Conservation (phyloP, 129 eudicot genomes). For the Artemisia argyi region DNA sequence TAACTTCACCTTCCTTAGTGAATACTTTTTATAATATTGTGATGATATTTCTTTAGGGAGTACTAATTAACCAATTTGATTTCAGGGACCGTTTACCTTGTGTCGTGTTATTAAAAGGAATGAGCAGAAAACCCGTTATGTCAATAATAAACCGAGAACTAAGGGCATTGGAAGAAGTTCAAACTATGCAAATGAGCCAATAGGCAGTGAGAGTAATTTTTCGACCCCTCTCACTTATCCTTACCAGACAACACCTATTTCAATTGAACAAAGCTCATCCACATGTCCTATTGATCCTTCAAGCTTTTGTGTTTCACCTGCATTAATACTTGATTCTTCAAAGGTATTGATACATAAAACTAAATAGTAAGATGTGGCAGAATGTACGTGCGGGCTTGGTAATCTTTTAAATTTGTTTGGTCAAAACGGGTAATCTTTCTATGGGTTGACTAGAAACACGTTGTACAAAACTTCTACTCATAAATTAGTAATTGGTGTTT, state of each 20-base stretch:
- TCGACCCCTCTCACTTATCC: conserved; percentile 52
- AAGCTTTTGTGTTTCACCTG: conserved; percentile 63
- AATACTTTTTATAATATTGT: neutral
- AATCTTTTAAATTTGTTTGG: neutral
- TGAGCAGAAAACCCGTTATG: conserved; percentile 44
- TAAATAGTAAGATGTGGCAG: neutral
- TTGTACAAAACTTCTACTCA: too few relatives aligned
- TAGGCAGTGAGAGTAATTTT: conserved; percentile 44
- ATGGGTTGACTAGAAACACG: too few relatives aligned
- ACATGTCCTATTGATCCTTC: conserved; percentile 31
- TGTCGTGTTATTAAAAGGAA: conserved; percentile 75
- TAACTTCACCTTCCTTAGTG: neutral
- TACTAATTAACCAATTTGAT: neutral
- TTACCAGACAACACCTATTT: conserved; percentile 33
- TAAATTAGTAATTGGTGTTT: too few relatives aligned
- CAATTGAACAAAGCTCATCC: conserved; percentile 40
- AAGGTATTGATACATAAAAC: conserved; percentile 40
- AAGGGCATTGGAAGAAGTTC: conserved; percentile 49
- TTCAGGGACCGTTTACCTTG: conserved; percentile 72
- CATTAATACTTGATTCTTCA: conserved; percentile 73
- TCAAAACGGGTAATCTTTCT: neutral
- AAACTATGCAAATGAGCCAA: conserved; percentile 36
- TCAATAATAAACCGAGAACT: conserved; percentile 33
- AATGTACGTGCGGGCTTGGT: neutral
- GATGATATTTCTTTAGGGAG: too few relatives aligned